Evolutionary conservation across 495 filamentous ascomycete genomes (phyloP).

Genomic region (Tuber umbilicatum): DNA sequence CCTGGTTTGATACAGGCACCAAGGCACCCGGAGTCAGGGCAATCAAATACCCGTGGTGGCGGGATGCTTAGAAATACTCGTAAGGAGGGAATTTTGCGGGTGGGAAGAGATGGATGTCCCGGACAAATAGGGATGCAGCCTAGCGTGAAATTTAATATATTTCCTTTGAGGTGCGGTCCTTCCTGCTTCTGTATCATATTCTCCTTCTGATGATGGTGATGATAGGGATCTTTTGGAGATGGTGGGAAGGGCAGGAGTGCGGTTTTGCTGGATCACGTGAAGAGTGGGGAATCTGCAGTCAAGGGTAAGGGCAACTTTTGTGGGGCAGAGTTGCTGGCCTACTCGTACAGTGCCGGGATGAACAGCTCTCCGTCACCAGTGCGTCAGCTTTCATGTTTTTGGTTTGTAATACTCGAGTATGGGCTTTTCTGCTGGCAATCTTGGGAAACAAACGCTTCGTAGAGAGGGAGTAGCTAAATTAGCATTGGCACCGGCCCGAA

Average conservation of each 20-base stretch:
- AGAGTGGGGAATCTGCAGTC: not conserved
- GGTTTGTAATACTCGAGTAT: too few species aligned
- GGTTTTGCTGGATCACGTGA: not conserved
- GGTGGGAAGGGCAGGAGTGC: not conserved
- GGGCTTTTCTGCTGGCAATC: not conserved
- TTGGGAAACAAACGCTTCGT: not conserved
- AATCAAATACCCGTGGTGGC: not conserved
- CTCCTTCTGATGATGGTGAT: not conserved
- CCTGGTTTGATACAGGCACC: not conserved
- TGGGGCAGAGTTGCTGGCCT: not conserved
- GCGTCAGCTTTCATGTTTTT: not conserved
- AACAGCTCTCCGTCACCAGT: not conserved
- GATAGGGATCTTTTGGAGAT: not conserved
- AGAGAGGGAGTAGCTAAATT: not conserved
- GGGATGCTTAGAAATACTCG: not conserved
- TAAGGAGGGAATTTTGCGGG: not conserved
- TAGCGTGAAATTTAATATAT: conserved; percentile 2
- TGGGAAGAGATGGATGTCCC: not conserved
- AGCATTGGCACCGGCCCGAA: not conserved
- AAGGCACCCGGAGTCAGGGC: not conserved
- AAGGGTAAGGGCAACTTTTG: not conserved
- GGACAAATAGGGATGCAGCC: not conserved
- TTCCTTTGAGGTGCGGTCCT: not conserved
- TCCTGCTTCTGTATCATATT: not conserved
- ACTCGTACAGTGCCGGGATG: not conserved